Evolutionary conservation across 768 basidiomycete genomes (phyloP).

Genomic region (Sistotremastrum niveocremeum): DNA sequence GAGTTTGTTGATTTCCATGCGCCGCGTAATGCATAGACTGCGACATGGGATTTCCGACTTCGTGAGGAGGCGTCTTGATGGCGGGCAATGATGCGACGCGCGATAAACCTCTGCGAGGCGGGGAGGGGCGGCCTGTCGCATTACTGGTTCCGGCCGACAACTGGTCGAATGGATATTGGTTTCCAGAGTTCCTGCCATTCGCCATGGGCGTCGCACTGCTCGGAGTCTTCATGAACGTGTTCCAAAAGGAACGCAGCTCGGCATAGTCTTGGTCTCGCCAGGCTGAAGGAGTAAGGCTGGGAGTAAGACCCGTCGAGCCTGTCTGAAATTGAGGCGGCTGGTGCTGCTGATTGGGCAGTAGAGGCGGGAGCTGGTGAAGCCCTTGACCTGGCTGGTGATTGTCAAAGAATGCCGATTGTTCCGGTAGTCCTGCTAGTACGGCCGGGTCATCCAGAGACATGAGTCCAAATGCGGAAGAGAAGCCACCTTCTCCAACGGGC

Average conservation of each 20-base stretch:
- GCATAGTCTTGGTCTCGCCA: constrained; percentile 24
- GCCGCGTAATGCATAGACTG: not conserved
- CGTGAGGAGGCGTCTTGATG: constrained; percentile 45
- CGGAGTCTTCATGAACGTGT: constrained; percentile 59
- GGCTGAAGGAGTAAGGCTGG: constrained; percentile 16
- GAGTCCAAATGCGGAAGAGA: constrained; percentile 56
- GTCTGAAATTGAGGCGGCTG: constrained; percentile 4
- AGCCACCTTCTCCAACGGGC: constrained; percentile 23
- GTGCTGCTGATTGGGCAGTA: constrained; percentile 11
- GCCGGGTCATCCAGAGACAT: constrained; percentile 66
- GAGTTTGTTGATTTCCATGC: too few relatives aligned
- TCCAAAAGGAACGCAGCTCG: constrained; percentile 63
- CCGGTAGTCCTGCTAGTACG: constrained; percentile 49
- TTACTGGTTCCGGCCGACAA: constrained; percentile 2
- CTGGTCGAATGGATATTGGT: not conserved
- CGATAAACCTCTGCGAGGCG: constrained; percentile 22
- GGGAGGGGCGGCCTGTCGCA: constrained; percentile 3
- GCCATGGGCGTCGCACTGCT: constrained; percentile 19
- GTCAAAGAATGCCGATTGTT: constrained; percentile 22
- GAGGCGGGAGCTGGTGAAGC: not conserved
- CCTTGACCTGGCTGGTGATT: not conserved
- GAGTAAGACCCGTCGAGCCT: constrained; percentile 8
- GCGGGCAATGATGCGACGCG: constrained; percentile 59
- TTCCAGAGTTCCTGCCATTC: not conserved
- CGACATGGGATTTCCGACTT: constrained; percentile 1